Conservation (phyloP, 257 asterid species). For the Solanum piurae region DNA sequence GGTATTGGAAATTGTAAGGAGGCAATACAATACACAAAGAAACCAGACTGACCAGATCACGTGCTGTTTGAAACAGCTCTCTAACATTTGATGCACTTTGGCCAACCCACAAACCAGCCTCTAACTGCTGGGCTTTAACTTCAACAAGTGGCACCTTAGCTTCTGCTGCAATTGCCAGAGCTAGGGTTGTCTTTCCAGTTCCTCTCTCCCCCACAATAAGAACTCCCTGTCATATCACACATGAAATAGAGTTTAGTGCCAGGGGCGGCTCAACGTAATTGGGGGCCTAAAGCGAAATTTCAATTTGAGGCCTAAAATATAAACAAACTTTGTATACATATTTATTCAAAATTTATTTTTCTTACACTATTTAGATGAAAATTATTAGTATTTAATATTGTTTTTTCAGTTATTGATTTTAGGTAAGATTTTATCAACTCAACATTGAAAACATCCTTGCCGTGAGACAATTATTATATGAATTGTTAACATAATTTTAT, state of each 20-base stretch:
- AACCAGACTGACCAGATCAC: conserved; percentile 64
- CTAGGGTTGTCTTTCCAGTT: conserved; percentile 95
- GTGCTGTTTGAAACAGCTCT: conserved; percentile 93
- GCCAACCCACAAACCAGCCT: conserved; percentile 95
- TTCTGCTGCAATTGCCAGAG: conserved; percentile 94
- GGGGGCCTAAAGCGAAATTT: too few relatives aligned
- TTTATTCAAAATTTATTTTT: too few relatives aligned
- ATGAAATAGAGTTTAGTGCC: background rate
- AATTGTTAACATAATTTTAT: too few relatives aligned
- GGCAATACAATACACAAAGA: background rate
- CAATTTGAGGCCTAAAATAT: too few relatives aligned
- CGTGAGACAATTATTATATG: too few relatives aligned
- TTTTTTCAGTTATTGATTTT: too few relatives aligned
- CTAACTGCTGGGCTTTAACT: conserved; percentile 86
- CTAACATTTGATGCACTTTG: conserved; percentile 97
- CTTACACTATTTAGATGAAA: too few relatives aligned
- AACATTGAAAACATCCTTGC: too few relatives aligned
- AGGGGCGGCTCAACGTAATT: too few relatives aligned
- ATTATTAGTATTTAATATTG: too few relatives aligned
- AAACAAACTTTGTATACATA: too few relatives aligned
- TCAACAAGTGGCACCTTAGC: conserved; percentile 95
- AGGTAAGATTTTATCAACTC: too few relatives aligned
- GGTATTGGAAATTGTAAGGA: background rate
- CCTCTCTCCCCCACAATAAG: conserved; percentile 99
- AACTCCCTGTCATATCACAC: conserved; percentile 59